phyloP scores from a whole-genome alignment of 2,329 filamentous ascomycete species.

The Phialophora tarda region DNA sequence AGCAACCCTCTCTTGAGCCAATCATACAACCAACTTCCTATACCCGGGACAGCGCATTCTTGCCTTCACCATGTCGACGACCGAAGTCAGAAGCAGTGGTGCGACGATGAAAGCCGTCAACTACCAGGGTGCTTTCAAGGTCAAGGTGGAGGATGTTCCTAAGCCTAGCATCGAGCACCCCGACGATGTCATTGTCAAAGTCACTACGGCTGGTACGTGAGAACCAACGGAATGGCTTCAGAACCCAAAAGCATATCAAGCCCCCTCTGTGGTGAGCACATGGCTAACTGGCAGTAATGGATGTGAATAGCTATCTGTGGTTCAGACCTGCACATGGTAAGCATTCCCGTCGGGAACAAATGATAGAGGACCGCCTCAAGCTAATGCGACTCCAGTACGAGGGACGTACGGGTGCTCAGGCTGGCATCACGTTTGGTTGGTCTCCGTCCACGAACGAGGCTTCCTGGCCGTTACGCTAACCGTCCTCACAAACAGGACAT shows the following conservation, averaged over 20 bases:
- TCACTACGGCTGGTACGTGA: constrained; percentile 62
- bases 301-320: constrained; percentile 57
- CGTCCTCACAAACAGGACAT: constrained; percentile 50
- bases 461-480: not conserved
- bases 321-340: constrained; percentile 54
- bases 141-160: constrained; percentile 66
- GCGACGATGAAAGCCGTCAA: constrained; percentile 66
- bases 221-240: not conserved
- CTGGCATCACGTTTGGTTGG: constrained; percentile 65
- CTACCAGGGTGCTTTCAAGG: constrained; percentile 66
- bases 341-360: not conserved
- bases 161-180: constrained; percentile 66
- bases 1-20: not conserved
- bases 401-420: constrained; percentile 66
- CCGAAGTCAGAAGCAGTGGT: constrained; percentile 23
- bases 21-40: not conserved
- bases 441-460: not conserved
- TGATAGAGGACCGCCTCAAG: not conserved
- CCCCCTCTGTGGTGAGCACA: not conserved
- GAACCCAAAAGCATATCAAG: not conserved
- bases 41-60: not conserved
- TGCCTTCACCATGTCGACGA: constrained; percentile 27
- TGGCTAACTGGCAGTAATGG: not conserved
- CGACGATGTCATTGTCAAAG: constrained; percentile 69
- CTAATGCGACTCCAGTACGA: constrained; percentile 64